Base-by-base conservation (phyloP, 1,284 basidiomycete genomes). In the Heliocybe sulcata region DNA sequence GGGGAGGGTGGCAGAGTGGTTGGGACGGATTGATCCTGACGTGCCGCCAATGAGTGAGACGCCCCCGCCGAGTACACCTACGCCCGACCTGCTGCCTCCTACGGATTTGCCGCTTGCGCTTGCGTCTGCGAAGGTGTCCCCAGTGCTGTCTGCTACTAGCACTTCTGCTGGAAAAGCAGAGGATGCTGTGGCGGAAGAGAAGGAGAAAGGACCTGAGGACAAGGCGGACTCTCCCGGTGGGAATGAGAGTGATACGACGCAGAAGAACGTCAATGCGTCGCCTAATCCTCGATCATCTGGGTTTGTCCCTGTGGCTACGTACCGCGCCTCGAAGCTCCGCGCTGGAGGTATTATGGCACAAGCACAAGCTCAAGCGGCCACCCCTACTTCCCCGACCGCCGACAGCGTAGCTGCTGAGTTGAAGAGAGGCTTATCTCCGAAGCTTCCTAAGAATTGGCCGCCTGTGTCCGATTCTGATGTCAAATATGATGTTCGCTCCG, bases 281-380 rank as follows among this genome's bases (percentile, higher is more conserved):
- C 84, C 86, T 0, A 82, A 87, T 62, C 83, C 85, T 35, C 80
- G 85, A 2, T 88, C 86, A 0, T 87, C 85, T 51, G 86, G 86
- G 0, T 89, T 89, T 61, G 74, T 87, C 19, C 81, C 86, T 0
- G 78, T 87, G 11, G 75, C 77, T 3, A 79, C 81, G 0, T 69
- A 81, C 16, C 64, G 65, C 19, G 56, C 56, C 0, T 45, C 55
- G 8, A 54, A 55, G 9, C 53, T 55, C 10, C 52, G 57, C 8
- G 35, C 31, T 16, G 10, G 25, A 25, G 47, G 27, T 25, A 26
- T 49, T 49, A 12, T 29, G 14, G 20, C 22, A 16, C 10, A 4
- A 14, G 47, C 10, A 9, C 22, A 49, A 49, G 47, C 47, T 16
- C 22, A 25, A 22, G 47, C 47, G 6, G 12, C 47, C 22, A 11